A percentile compares a stretch with the other conserved stretches of the same genome.
These are phyloP conservation scores for Fusarium praegraminearum DNA, from an alignment of 2,329 filamentous ascomycete species.

Conservation along the genomic window DNA sequence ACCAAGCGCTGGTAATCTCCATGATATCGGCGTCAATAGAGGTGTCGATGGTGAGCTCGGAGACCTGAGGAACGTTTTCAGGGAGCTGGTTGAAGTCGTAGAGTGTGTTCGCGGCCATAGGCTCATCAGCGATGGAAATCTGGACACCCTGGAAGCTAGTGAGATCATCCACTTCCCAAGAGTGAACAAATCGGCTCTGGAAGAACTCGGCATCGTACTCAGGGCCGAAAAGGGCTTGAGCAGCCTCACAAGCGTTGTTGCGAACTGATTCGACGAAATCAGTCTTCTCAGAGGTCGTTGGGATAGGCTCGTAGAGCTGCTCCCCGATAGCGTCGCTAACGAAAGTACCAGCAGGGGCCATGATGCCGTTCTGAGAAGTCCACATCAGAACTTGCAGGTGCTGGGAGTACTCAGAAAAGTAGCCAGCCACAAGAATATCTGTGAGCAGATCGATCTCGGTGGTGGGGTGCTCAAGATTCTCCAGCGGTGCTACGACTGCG, in stretches of 20 bases:
- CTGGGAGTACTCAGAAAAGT: constrained; percentile 37
- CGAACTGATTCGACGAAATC: constrained; percentile 39
- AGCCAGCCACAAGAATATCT: constrained; percentile 43
- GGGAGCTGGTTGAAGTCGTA: neutral
- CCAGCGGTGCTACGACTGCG: neutral
- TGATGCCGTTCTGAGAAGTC: constrained; percentile 44
- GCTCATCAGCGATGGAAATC: constrained; percentile 5
- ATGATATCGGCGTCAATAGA: neutral
- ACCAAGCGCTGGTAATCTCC: constrained; percentile 15
- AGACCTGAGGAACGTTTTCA: neutral
- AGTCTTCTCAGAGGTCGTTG: constrained; percentile 33
- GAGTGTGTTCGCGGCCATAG: constrained; percentile 3
- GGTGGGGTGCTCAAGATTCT: constrained; percentile 33
- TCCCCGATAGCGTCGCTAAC: constrained; percentile 7
- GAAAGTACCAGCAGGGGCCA: constrained; percentile 37
- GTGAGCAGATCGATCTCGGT: constrained; percentile 49
- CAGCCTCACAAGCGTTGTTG: constrained; percentile 34
- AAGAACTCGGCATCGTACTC: constrained; percentile 20
- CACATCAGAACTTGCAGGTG: constrained; percentile 43
- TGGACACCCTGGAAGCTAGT: neutral
- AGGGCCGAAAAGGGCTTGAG: constrained; percentile 39
- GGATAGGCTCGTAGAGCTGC: constrained; percentile 3
- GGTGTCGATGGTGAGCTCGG: neutral
- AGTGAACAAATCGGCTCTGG: constrained; percentile 1
- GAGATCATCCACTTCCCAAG: constrained; percentile 13